Evolutionary conservation across 495 filamentous ascomycete genomes (phyloP).

Genomic region (Lophium mytilinum): DNA sequence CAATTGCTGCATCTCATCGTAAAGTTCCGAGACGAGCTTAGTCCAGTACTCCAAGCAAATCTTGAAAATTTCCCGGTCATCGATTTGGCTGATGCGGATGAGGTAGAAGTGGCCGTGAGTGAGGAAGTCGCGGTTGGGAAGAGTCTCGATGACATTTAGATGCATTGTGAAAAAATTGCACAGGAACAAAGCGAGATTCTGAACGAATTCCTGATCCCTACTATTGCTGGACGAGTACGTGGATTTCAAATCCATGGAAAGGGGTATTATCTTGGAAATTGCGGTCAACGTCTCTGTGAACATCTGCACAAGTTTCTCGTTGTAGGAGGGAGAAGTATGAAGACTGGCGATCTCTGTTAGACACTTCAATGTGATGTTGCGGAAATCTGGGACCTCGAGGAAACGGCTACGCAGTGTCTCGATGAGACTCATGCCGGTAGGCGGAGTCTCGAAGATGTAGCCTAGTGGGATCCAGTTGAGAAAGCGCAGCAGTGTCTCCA

Average conservation of each 20-base stretch:
- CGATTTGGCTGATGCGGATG: conserved; percentile 95
- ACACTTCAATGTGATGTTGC: conserved; percentile 93
- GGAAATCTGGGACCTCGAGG: conserved; percentile 82
- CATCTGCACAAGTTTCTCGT: conserved; percentile 92
- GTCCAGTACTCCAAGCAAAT: conserved; percentile 99
- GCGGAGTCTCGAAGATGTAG: conserved; percentile 92
- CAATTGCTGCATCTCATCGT: conserved; percentile 95
- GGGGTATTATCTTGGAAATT: conserved; percentile 82
- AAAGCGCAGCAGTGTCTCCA: conserved; percentile 91
- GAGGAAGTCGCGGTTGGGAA: conserved; percentile 89
- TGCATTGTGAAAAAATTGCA: conserved; percentile 93
- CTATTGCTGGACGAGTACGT: conserved; percentile 87
- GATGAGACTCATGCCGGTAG: conserved; percentile 53
- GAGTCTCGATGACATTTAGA: conserved; percentile 84
- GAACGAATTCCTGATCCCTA: conserved; percentile 93
- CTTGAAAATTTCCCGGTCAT: conserved; percentile 98
- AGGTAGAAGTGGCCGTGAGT: conserved; percentile 96
- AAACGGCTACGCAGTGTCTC: conserved; percentile 87
- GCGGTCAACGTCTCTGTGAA: conserved; percentile 89
- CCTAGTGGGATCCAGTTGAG: conserved; percentile 98
- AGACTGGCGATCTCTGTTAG: conserved; percentile 94
- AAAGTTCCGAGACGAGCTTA: conserved; percentile 94
- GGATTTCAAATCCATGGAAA: conserved; percentile 77
- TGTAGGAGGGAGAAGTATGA: conserved; percentile 72
- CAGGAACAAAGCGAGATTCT: conserved; percentile 91